A percentile compares a stretch with the other conserved stretches of the same genome.
Conservation (phyloP, 306 rosid genomes). For the Trifolium subterraneum region DNA sequence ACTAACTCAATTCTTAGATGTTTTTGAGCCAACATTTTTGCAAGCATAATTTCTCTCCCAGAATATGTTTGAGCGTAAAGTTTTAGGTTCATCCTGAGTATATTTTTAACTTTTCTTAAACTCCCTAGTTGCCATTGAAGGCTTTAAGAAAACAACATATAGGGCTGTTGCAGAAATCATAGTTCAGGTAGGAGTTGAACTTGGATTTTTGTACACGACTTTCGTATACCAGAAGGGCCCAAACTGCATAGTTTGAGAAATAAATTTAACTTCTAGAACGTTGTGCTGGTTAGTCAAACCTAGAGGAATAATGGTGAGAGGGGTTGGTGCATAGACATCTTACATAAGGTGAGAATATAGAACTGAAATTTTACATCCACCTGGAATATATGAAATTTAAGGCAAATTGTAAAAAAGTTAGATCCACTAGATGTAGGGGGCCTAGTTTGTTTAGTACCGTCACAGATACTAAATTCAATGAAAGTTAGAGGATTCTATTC, state of each 20-base stretch:
- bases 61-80: neutral
- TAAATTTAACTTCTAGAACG: neutral
- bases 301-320: neutral
- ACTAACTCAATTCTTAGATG: neutral
- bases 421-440: neutral
- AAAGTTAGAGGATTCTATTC: neutral
- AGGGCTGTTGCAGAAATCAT: neutral
- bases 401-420: neutral
- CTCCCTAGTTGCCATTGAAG: too few relatives aligned
- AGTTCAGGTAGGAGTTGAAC: neutral
- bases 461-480: neutral
- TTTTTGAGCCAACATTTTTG: neutral
- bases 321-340: neutral
- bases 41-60: neutral
- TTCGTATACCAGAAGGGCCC: neutral
- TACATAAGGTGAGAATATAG: neutral
- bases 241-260: neutral
- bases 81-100: neutral
- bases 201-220: neutral
- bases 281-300: neutral
- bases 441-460: neutral
- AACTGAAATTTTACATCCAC: neutral
- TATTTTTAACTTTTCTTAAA: neutral
- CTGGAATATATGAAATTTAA: neutral
- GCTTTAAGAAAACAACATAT: neutral